Conservation (phyloP, 2,329 filamentous ascomycete genomes). For the Pyrenophora tritici-repentis region DNA sequence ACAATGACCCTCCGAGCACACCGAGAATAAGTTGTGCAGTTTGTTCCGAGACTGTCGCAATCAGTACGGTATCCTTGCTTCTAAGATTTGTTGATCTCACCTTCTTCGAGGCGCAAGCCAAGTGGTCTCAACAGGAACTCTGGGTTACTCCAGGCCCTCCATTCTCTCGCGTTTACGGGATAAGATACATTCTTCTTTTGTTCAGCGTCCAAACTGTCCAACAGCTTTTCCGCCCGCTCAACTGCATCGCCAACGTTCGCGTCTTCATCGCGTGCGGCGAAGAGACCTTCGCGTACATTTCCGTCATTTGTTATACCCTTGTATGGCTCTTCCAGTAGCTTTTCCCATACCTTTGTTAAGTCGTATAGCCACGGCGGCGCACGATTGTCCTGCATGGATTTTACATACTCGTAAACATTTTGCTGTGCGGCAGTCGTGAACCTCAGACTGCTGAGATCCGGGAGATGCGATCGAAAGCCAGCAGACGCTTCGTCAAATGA, state of each 20-base stretch:
- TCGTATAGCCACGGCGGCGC: slow-evolving; percentile 66
- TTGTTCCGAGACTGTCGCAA: slow-evolving; percentile 28
- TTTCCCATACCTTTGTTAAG: slow-evolving; percentile 46
- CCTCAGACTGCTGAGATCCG: slow-evolving; percentile 64
- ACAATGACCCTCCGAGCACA: slow-evolving; percentile 64
- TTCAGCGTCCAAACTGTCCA: slow-evolving; percentile 54
- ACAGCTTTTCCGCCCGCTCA: slow-evolving; percentile 53
- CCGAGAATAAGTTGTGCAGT: slow-evolving; percentile 55
- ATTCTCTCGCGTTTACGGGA: slow-evolving; percentile 72
- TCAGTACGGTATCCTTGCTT: slow-evolving; percentile 7
- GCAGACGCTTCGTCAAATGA: slow-evolving; percentile 35
- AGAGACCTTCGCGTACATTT: slow-evolving; percentile 60
- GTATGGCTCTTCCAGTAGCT: slow-evolving; percentile 64
- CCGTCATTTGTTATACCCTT: slow-evolving; percentile 73
- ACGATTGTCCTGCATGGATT: slow-evolving; percentile 62
- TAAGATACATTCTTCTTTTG: slow-evolving; percentile 59
- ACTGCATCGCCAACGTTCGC: slow-evolving; percentile 65
- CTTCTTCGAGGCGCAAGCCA: slow-evolving; percentile 72
- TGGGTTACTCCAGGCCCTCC: slow-evolving; percentile 74
- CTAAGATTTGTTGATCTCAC: slow-evolving; percentile 13
- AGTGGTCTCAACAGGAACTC: slow-evolving; percentile 73
- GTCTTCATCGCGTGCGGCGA: slow-evolving; percentile 66
- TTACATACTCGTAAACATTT: slow-evolving; percentile 66
- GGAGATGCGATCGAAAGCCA: slow-evolving; percentile 63
- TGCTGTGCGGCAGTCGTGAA: slow-evolving; percentile 68